Percentiles rank a stretch among this genome's conserved stretches.
phyloP scores from a whole-genome alignment of 1,139 yeast genomes.

The Nakaseomyces bracarensis region DNA sequence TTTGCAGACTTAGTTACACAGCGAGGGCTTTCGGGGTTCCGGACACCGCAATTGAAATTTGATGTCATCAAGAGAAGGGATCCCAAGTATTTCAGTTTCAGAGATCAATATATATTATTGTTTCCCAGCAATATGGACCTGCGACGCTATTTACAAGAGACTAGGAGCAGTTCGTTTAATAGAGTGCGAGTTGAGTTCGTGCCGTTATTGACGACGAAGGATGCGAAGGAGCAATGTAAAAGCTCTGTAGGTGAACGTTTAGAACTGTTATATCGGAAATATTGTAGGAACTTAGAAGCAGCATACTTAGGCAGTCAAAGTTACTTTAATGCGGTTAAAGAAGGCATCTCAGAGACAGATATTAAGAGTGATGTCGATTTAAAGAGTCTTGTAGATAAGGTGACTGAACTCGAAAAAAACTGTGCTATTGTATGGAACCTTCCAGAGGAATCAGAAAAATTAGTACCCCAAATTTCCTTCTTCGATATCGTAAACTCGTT shows the following conservation, averaged over 20 bases:
- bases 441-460: conserved; percentile 15
- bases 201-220: conserved; percentile 7
- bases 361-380: background rate
- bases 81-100: conserved; percentile 27
- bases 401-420: conserved; percentile 18
- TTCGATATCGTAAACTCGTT: conserved; percentile 27
- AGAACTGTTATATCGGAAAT: conserved; percentile 4
- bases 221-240: background rate
- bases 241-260: conserved; percentile 1
- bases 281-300: conserved; percentile 4
- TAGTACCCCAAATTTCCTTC: conserved; percentile 6
- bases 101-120: conserved; percentile 23
- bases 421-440: conserved; percentile 29
- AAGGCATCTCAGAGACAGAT: background rate
- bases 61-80: conserved; percentile 23
- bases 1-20: conserved; percentile 6
- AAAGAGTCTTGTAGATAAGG: conserved; percentile 9
- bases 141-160: conserved; percentile 13
- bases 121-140: conserved; percentile 18
- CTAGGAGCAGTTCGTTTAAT: conserved; percentile 16
- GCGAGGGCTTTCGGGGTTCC: background rate
- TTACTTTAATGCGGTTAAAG: conserved; percentile 10
- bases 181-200: conserved; percentile 17
- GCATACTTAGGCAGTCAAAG: background rate
- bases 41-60: conserved; percentile 9